phyloP scores from a whole-genome alignment of 1,284 basidiomycete genomes.

The Salmacisia buchloeana region DNA sequence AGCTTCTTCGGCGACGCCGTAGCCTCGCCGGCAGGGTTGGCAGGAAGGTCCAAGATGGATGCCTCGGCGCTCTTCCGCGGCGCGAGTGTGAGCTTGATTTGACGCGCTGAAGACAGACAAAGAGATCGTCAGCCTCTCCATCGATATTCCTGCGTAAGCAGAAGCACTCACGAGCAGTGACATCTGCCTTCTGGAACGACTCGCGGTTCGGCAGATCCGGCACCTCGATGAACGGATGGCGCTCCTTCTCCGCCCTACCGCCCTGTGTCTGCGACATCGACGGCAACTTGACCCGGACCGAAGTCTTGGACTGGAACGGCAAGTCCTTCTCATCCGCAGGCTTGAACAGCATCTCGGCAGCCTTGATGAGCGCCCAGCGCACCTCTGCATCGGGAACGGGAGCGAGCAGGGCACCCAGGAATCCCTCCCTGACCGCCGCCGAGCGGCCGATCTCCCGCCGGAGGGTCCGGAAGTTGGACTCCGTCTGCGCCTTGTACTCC shows the following conservation, averaged over 20 bases:
- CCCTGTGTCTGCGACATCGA: not conserved
- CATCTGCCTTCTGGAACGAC: slow-evolving; percentile 1
- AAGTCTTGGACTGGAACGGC: slow-evolving; percentile 37
- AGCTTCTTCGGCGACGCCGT: slow-evolving; percentile 23
- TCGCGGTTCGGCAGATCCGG: slow-evolving; percentile 2
- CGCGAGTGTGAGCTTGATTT: slow-evolving; percentile 3
- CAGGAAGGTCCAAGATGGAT: not conserved
- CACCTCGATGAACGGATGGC: not conserved
- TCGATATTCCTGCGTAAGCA: slow-evolving; percentile 8
- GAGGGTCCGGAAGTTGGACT: slow-evolving; percentile 37
- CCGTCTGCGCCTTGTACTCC: slow-evolving; percentile 59
- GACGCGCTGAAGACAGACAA: not conserved
- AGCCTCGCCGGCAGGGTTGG: not conserved
- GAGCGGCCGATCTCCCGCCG: slow-evolving; percentile 47
- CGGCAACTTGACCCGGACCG: slow-evolving; percentile 51
- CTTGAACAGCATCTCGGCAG: slow-evolving; percentile 81
- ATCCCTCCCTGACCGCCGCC: slow-evolving; percentile 46
- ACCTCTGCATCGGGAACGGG: slow-evolving; percentile 71
- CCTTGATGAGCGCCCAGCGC: slow-evolving; percentile 82
- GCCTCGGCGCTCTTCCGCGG: not conserved
- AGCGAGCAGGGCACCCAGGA: slow-evolving; percentile 37
- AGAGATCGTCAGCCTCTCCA: slow-evolving; percentile 6
- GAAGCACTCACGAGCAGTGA: not conserved
- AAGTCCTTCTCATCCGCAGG: slow-evolving; percentile 53
- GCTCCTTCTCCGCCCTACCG: not conserved